Percentiles rank a stretch among this genome's conserved stretches.
phyloP scores from a whole-genome alignment of 1,284 basidiomycete genomes.

The Cronartium quercuum region DNA sequence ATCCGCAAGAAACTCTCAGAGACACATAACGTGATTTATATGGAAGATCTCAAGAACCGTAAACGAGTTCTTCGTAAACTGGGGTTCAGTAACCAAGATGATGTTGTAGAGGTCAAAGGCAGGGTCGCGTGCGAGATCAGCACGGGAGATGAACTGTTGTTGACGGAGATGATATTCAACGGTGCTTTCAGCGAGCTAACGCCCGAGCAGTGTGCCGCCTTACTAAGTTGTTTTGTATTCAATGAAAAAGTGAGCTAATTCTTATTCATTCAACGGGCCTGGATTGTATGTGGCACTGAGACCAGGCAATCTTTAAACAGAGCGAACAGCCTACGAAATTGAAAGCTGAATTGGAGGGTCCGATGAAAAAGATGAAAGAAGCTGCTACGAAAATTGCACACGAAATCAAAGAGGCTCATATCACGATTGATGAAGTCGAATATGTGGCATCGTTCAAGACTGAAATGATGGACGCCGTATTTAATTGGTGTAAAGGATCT shows the following conservation, averaged over 20 bases:
- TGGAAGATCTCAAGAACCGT: constrained; percentile 92
- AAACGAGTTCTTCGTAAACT: constrained; percentile 88
- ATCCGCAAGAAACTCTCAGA: constrained; percentile 78
- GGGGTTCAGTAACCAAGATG: constrained; percentile 78
- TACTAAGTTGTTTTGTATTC: constrained; percentile 95
- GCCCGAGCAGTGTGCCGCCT: constrained; percentile 85
- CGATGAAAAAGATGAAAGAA: constrained; percentile 90
- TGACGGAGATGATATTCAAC: constrained; percentile 97
- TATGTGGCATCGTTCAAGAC: constrained; percentile 96
- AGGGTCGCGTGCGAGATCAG: constrained; percentile 98
- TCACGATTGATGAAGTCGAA: constrained; percentile 82
- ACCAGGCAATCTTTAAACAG: constrained; percentile 51
- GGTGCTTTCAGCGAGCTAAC: constrained; percentile 84
- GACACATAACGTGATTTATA: constrained; percentile 86
- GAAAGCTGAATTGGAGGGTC: constrained; percentile 85
- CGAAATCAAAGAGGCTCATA: constrained; percentile 85
- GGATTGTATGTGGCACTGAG: neutral
- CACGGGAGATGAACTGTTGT: constrained; percentile 87
- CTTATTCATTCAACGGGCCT: neutral
- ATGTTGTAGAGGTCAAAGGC: constrained; percentile 97
- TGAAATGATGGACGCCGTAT: constrained; percentile 93
- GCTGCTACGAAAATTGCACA: constrained; percentile 89
- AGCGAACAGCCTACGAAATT: constrained; percentile 80
- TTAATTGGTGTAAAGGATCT: constrained; percentile 96
- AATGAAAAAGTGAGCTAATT: constrained; percentile 71